Evolutionary conservation across 2,329 filamentous ascomycete species (phyloP).

Genomic region (Epichloe gansuensis): DNA sequence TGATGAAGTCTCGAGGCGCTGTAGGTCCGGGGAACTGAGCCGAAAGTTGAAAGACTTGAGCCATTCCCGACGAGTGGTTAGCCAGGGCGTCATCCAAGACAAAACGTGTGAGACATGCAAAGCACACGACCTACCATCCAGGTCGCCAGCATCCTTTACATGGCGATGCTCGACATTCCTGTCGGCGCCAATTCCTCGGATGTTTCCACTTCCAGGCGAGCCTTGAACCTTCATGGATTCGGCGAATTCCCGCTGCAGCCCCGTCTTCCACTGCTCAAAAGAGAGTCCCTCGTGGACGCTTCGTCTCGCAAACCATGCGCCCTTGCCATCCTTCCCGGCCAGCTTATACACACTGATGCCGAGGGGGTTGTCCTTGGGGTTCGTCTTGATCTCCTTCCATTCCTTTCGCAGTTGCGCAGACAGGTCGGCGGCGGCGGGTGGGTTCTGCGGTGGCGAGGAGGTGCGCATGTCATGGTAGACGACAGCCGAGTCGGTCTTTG

Average conservation of each 20-base stretch:
- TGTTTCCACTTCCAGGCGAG: slow-evolving; percentile 57
- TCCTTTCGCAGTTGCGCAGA: slow-evolving; percentile 52
- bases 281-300: slow-evolving; percentile 69
- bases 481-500: slow-evolving; percentile 42
- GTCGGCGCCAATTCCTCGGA: slow-evolving; percentile 79
- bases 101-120: neutral
- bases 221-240: slow-evolving; percentile 62
- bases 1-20: slow-evolving; percentile 77
- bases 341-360: slow-evolving; percentile 72
- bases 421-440: slow-evolving; percentile 27
- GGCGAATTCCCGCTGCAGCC: slow-evolving; percentile 65
- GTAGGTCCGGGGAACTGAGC: slow-evolving; percentile 86
- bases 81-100: neutral
- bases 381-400: slow-evolving; percentile 77
- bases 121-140: slow-evolving; percentile 38
- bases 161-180: slow-evolving; percentile 52
- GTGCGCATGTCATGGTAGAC: slow-evolving; percentile 37
- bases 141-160: slow-evolving; percentile 43
- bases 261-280: slow-evolving; percentile 66
- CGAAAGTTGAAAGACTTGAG: slow-evolving; percentile 68
- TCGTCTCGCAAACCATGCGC: slow-evolving; percentile 77
- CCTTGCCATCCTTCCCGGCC: slow-evolving; percentile 63
- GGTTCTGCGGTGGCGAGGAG: slow-evolving; percentile 24
- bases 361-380: slow-evolving; percentile 59
- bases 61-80: neutral